Base-by-base conservation (phyloP, 345 rosid species). In the sweet orange (Citrus sinensis) region DNA sequence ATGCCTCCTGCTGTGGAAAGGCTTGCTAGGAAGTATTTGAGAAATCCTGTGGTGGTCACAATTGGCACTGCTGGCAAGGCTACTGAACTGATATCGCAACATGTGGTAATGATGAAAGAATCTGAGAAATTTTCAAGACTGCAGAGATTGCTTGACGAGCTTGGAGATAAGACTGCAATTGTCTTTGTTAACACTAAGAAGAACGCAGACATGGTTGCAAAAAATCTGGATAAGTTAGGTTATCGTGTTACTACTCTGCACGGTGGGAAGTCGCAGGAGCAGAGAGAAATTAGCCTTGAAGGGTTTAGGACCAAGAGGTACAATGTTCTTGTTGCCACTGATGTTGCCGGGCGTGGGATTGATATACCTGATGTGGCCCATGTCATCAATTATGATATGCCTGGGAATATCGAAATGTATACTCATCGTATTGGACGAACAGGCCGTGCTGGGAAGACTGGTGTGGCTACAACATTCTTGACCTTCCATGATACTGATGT, bases 41-140 rank as follows among this genome's bases (percentile, higher is more conserved):
- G 99, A 79, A 96, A 96, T 75, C 99, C 98, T 32, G 98, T 94
- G 30, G 99, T 96, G 29, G 98, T 96, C 71, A 96, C 89, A 42
- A 91, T 94, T 75, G 98, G 98, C 64, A 94, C 99, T 76, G 98
- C 99, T 79, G 99, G 99, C 71, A 96, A 94, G 85, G 22, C 99
- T 9, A 92, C 99, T 5, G 97, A 96, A 62, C 85, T 91, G 86
- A 96, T 96, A 56, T 82, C 99, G 6, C 95, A 96, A 76, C 92
- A 91, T 37, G 99, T 96, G 74, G 77, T 90, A 14, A 96, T 96
- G 98, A 65, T 89, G 89, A 96, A 92, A 85, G 98, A 91, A 73
- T 91, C 94, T 0, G 98, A 94, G 83, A 96, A 92, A 71, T 88
- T 89, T 81, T 30, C 17, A 35, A 88, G 88, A 80, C 76, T 96